A percentile compares a stretch with the other conserved stretches of the same genome.
Evolutionary conservation across 2,329 filamentous ascomycete genomes (phyloP).

Genomic region (Xylariaceae sp.): DNA sequence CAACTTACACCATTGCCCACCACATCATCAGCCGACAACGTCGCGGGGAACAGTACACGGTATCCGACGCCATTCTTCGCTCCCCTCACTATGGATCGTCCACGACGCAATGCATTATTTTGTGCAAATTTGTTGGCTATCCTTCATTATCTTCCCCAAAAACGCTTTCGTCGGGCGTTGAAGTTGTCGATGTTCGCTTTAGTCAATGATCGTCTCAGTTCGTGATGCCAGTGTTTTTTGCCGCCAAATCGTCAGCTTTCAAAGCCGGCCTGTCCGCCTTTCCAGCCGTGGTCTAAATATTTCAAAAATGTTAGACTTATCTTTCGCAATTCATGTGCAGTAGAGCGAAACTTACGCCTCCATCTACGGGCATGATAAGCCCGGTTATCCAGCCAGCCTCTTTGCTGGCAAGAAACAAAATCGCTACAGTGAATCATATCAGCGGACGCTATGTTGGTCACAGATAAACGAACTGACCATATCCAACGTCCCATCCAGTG

Average conservation of each 20-base stretch:
- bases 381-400: conserved; percentile 29
- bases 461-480: conserved; percentile 14
- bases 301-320: not conserved
- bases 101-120: too few relatives aligned
- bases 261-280: not conserved
- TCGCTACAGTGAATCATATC: conserved; percentile 12
- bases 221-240: too few relatives aligned
- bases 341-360: conserved; percentile 19
- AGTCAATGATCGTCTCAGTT: too few relatives aligned
- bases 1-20: too few relatives aligned
- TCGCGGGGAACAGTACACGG: too few relatives aligned
- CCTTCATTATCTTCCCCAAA: too few relatives aligned
- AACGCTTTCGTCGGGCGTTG: too few relatives aligned
- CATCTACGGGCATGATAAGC: conserved; percentile 27
- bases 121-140: too few relatives aligned
- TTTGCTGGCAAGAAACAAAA: conserved; percentile 26
- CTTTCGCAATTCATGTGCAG: not conserved
- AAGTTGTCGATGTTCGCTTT: too few relatives aligned
- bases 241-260: not conserved
- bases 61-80: too few relatives aligned
- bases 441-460: not conserved
- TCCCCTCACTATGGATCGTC: too few relatives aligned
- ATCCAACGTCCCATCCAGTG: conserved; percentile 27
- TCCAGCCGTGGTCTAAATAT: not conserved
- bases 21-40: too few relatives aligned